phyloP scores from a whole-genome alignment of 352 stramenopile genomes.

The Globisporangium barbulae region DNA sequence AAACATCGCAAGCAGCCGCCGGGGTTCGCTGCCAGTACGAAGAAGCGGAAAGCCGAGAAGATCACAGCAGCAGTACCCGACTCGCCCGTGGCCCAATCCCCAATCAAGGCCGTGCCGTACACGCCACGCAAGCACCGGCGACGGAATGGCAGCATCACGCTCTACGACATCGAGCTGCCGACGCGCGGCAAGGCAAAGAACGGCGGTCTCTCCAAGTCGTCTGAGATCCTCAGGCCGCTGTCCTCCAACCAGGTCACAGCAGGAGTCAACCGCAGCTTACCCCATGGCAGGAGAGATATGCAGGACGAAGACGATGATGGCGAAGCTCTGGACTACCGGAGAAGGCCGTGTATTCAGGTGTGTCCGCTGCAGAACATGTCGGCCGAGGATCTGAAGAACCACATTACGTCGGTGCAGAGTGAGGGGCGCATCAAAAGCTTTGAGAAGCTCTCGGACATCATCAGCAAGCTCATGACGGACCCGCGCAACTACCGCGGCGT shows the following conservation, averaged over 20 bases:
- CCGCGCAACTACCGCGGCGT: slow-evolving; percentile 64
- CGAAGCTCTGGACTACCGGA: slow-evolving; percentile 8
- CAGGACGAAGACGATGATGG: neutral
- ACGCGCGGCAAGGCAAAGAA: neutral
- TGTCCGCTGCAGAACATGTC: slow-evolving; percentile 66
- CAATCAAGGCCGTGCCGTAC: slow-evolving; percentile 15
- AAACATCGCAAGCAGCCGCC: slow-evolving; percentile 10
- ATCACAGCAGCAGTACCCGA: slow-evolving; percentile 1
- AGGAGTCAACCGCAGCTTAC: slow-evolving; percentile 58
- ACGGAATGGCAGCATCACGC: slow-evolving; percentile 25
- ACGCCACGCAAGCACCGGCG: slow-evolving; percentile 40
- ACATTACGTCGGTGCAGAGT: slow-evolving; percentile 64
- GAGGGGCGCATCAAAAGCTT: slow-evolving; percentile 64
- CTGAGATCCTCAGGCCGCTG: slow-evolving; percentile 17
- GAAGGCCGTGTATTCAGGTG: slow-evolving; percentile 21
- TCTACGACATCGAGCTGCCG: slow-evolving; percentile 16
- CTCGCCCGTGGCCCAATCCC: slow-evolving; percentile 11
- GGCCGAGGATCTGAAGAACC: slow-evolving; percentile 43
- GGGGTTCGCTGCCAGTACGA: neutral
- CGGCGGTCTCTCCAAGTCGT: neutral
- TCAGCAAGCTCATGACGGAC: slow-evolving; percentile 73
- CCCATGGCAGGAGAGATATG: slow-evolving; percentile 27
- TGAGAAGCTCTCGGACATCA: slow-evolving; percentile 57
- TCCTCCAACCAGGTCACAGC: slow-evolving; percentile 20
- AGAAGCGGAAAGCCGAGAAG: slow-evolving; percentile 16